phyloP scores from a whole-genome alignment of 805 yeast genomes.

The Cyberlindnera euphorbiae region DNA sequence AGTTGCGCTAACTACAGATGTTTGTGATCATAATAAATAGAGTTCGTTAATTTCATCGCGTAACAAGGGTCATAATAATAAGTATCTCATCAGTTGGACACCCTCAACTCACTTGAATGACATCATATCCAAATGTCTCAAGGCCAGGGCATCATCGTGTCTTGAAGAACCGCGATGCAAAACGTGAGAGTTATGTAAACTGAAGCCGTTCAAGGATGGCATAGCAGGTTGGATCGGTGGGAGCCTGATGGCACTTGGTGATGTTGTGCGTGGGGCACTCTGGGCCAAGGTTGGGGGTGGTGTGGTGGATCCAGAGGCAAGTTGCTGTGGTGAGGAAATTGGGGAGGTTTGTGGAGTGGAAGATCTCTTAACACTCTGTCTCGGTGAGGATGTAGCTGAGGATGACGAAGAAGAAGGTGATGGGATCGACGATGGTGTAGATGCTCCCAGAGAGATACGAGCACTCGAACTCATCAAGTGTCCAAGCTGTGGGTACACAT shows the following conservation, averaged over 20 bases:
- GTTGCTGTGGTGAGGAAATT: not conserved
- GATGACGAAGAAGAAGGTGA: constrained; percentile 5
- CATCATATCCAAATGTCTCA: constrained; percentile 13
- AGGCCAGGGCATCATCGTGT: constrained; percentile 9
- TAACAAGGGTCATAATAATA: no score
- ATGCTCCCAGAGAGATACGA: constrained; percentile 4
- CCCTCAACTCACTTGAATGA: constrained; percentile 10
- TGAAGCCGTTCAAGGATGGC: not conserved
- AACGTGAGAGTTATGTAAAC: no score
- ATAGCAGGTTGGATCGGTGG: not conserved
- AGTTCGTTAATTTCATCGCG: no score
- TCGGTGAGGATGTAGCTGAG: constrained; percentile 1
- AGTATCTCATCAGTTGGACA: not conserved
- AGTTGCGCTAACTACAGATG: no score
- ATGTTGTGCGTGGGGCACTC: not conserved
- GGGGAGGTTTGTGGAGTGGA: not conserved
- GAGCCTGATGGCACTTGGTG: not conserved
- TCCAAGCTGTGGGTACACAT: constrained; percentile 29
- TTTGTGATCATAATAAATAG: no score
- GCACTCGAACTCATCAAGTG: constrained; percentile 1
- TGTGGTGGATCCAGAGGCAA: not conserved
- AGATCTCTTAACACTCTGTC: no score
- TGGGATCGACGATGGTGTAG: constrained; percentile 10
- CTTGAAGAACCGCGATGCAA: not conserved
- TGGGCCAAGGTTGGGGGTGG: not conserved